phyloP scores from a whole-genome alignment of 2,329 filamentous ascomycete genomes.

The Fusarium nanum region DNA sequence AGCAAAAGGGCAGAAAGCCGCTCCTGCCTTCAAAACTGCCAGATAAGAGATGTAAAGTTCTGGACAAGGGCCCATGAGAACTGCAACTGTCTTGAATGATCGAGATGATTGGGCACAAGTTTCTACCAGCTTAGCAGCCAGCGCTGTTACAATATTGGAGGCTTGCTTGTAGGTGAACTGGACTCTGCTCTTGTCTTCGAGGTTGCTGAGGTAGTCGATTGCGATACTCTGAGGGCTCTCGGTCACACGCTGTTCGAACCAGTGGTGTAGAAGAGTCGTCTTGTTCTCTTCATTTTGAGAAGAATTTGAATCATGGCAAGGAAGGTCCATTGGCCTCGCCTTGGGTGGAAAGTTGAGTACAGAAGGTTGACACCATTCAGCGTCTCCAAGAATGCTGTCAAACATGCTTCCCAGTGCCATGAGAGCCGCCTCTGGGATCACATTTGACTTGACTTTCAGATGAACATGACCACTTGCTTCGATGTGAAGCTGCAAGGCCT shows the following conservation, averaged over 20 bases:
- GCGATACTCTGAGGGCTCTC: not conserved
- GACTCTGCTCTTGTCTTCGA: not conserved
- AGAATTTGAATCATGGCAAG: not conserved
- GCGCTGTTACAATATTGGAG: not conserved
- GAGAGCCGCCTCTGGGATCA: not conserved
- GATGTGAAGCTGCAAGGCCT: not conserved
- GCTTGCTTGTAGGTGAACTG: slow-evolving; percentile 12
- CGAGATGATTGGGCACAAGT: accelerated
- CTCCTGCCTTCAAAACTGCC: slow-evolving; percentile 10
- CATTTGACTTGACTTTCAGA: not conserved
- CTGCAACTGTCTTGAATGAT: slow-evolving; percentile 1
- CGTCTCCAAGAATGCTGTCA: not conserved
- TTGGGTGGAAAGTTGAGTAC: slow-evolving; percentile 23
- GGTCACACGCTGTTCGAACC: not conserved
- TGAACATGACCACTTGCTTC: not conserved
- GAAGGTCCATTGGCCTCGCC: not conserved
- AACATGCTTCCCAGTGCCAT: slow-evolving; percentile 3
- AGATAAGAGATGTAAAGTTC: slow-evolving; percentile 26
- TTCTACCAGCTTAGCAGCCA: not conserved
- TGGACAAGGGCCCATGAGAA: slow-evolving; percentile 12
- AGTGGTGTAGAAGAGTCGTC: not conserved
- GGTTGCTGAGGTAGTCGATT: slow-evolving; percentile 5
- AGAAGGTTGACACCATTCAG: slow-evolving; percentile 9
- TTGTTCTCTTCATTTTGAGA: not conserved
- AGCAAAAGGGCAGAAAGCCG: slow-evolving; percentile 18